Evolutionary conservation across 345 rosid genomes (phyloP).

Genomic region (Dovyalis caffra): DNA sequence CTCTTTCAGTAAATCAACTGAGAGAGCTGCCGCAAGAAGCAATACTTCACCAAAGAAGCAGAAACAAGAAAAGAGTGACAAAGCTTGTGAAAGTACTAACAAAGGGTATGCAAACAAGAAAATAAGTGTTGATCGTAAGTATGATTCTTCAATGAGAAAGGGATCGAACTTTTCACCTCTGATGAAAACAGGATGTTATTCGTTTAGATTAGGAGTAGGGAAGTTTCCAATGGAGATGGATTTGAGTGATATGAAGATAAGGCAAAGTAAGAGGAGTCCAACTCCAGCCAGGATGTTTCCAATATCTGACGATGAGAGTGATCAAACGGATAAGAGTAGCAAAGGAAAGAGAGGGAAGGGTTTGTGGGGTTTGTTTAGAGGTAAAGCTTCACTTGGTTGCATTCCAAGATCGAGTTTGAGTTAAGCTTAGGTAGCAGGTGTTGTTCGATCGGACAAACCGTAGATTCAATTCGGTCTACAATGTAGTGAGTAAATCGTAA

Average conservation of each 20-base stretch:
- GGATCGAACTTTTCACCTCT: background rate
- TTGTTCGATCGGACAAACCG: too few relatives aligned
- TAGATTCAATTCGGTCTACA: too few relatives aligned
- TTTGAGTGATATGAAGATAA: background rate
- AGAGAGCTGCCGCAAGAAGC: background rate
- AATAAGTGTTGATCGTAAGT: background rate
- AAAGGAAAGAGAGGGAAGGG: background rate
- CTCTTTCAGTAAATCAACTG: constrained; percentile 23
- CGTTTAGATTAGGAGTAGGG: constrained; percentile 13
- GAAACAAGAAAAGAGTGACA: background rate
- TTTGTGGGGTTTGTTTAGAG: too few relatives aligned
- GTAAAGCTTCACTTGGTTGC: too few relatives aligned
- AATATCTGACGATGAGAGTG: background rate
- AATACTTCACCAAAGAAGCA: background rate
- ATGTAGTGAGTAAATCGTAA: too few relatives aligned
- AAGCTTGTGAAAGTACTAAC: background rate
- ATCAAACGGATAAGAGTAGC: background rate
- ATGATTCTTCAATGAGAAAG: constrained; percentile 8
- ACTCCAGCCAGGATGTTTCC: background rate
- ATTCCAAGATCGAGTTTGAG: too few relatives aligned
- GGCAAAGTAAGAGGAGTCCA: background rate
- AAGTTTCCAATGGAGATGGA: constrained; percentile 12
- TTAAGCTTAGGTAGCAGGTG: too few relatives aligned
- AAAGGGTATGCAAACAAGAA: background rate
- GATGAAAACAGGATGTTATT: constrained; percentile 14